A percentile compares a stretch with the other conserved stretches of the same genome.
These are phyloP conservation scores for Rhizophagus clarus DNA, from an alignment of 192 early-diverging fungal genomes.

Conservation along the genomic window DNA sequence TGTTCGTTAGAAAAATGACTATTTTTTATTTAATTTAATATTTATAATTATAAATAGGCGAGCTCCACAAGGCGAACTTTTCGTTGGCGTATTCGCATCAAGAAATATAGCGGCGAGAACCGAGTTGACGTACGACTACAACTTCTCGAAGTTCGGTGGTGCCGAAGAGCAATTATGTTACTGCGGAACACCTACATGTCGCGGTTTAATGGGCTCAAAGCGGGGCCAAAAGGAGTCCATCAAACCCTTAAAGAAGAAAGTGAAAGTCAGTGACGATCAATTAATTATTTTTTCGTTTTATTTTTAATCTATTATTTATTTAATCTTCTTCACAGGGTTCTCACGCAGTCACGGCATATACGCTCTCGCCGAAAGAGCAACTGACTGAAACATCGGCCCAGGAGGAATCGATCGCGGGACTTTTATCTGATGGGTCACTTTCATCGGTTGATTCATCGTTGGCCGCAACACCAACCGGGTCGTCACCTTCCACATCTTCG, in stretches of 20 bases:
- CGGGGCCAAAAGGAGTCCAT: background rate
- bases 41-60: slow-evolving; percentile 33
- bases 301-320: background rate
- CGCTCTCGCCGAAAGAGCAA: background rate
- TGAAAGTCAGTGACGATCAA: background rate
- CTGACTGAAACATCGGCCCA: background rate
- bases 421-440: background rate
- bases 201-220: slow-evolving; percentile 60
- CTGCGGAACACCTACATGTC: slow-evolving; percentile 68
- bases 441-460: background rate
- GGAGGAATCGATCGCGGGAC: background rate
- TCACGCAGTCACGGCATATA: background rate
- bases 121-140: slow-evolving; percentile 86
- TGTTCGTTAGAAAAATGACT: background rate
- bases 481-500: background rate
- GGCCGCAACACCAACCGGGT: background rate
- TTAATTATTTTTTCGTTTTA: background rate
- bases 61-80: slow-evolving; percentile 68
- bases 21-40: background rate
- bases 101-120: slow-evolving; percentile 64
- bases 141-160: slow-evolving; percentile 72
- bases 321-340: background rate
- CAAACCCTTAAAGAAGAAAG: background rate
- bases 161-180: slow-evolving; percentile 66
- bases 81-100: slow-evolving; percentile 74